Percentiles rank a stretch among this genome's conserved stretches.
Conservation (phyloP, 805 yeast species). For the Maudiozyma barnettii region DNA sequence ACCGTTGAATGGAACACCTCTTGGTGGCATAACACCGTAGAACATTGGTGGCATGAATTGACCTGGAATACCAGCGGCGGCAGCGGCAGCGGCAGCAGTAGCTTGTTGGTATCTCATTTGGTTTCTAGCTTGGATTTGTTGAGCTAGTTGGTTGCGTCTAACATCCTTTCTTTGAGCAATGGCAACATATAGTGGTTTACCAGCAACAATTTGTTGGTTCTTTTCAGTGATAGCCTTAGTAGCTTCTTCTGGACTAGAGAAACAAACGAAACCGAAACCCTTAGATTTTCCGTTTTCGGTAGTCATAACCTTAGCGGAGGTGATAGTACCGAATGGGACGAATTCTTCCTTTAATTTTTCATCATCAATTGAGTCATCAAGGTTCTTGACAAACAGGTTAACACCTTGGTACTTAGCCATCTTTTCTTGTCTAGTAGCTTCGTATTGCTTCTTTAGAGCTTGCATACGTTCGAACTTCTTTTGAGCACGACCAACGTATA, state of each 20-base stretch:
- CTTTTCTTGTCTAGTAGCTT: slow-evolving; percentile 83
- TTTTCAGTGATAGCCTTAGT: slow-evolving; percentile 96
- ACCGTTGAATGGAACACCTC: slow-evolving; percentile 72
- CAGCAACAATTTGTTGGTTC: slow-evolving; percentile 92
- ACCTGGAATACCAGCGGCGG: slow-evolving; percentile 33
- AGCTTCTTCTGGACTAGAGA: slow-evolving; percentile 97
- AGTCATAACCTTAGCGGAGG: slow-evolving; percentile 93
- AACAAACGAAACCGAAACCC: slow-evolving; percentile 98
- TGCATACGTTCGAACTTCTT: slow-evolving; percentile 96
- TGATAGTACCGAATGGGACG: slow-evolving; percentile 85
- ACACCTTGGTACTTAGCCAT: slow-evolving; percentile 94
- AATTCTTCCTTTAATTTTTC: slow-evolving; percentile 88
- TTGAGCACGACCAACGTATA: slow-evolving; percentile 98
- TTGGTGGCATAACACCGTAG: slow-evolving; percentile 57
- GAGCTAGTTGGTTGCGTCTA: slow-evolving; percentile 92
- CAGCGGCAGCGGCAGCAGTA: slow-evolving; percentile 46
- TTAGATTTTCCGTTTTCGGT: slow-evolving; percentile 91
- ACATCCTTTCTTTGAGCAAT: slow-evolving; percentile 98
- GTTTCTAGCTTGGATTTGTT: slow-evolving; percentile 96
- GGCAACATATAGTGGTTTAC: slow-evolving; percentile 96
- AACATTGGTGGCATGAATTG: slow-evolving; percentile 34
- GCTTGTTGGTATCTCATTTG: slow-evolving; percentile 98
- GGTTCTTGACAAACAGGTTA: slow-evolving; percentile 91
- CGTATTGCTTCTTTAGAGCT: slow-evolving; percentile 91
- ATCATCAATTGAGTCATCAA: slow-evolving; percentile 87